These are phyloP conservation scores for Kluyveromyces nonfermentans DNA, from an alignment of 805 yeast genomes.

Conservation along the genomic window DNA sequence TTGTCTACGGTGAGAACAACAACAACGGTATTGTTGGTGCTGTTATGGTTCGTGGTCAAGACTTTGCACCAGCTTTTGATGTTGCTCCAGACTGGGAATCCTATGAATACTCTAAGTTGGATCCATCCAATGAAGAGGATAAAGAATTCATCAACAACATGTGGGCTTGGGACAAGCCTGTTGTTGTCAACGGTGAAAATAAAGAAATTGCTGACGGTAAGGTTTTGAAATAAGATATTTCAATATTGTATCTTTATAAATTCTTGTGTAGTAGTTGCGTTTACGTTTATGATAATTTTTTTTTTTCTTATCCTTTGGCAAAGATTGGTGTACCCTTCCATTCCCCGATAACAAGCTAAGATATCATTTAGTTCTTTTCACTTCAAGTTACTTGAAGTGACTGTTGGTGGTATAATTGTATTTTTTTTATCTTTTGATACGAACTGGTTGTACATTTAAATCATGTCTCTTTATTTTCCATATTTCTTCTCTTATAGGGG, in stretches of 20 bases:
- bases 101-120: slow-evolving; percentile 74
- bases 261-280: not conserved
- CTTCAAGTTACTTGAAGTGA: no score
- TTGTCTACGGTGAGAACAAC: slow-evolving; percentile 95
- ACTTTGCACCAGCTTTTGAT: slow-evolving; percentile 78
- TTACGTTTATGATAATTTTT: not conserved
- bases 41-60: slow-evolving; percentile 90
- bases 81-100: slow-evolving; percentile 99
- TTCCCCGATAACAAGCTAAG: no score
- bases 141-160: slow-evolving; percentile 77
- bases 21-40: slow-evolving; percentile 93
- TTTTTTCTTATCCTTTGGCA: not conserved
- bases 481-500: not conserved
- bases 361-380: no score
- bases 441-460: not conserved
- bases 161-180: slow-evolving; percentile 99
- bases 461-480: not conserved
- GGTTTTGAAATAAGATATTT: slow-evolving; percentile 67
- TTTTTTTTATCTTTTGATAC: not conserved
- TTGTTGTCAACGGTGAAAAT: slow-evolving; percentile 65
- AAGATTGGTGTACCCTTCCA: no score
- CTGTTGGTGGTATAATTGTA: no score
- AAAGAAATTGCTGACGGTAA: slow-evolving; percentile 95
- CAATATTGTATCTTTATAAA: not conserved
- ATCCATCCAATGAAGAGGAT: slow-evolving; percentile 67